phyloP scores from a whole-genome alignment of 192 early-diverging fungal species.

The Phycomyces blakesleeanus region DNA sequence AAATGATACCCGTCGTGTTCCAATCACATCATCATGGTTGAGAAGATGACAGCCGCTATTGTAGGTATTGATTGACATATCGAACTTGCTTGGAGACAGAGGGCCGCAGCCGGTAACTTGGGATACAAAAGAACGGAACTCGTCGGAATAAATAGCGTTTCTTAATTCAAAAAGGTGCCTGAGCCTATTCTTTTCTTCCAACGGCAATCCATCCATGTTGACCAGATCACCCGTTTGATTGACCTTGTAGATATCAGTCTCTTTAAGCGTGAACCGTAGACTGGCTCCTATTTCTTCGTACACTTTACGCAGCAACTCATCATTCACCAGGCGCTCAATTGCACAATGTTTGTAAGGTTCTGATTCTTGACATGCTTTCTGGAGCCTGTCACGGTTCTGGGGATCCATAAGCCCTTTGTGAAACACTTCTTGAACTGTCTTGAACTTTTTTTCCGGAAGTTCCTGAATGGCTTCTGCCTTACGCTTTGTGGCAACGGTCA shows the following conservation, averaged over 20 bases:
- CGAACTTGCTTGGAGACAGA: conserved; percentile 61
- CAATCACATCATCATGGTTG: conserved; percentile 80
- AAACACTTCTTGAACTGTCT: too few species aligned
- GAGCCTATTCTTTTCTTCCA: conserved; percentile 50
- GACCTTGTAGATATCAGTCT: conserved; percentile 78
- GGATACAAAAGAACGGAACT: conserved; percentile 66
- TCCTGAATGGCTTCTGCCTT: too few species aligned
- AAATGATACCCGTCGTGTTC: conserved; percentile 67
- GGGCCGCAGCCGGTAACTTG: conserved; percentile 66
- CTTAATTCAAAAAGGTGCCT: conserved; percentile 53
- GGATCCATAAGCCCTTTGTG: too few species aligned
- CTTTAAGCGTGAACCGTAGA: conserved; percentile 73
- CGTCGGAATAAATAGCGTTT: conserved; percentile 71
- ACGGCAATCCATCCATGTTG: conserved; percentile 71
- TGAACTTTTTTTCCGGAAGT: too few species aligned
- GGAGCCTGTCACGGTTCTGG: neutral
- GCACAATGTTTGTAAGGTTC: conserved; percentile 61
- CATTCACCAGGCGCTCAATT: conserved; percentile 56
- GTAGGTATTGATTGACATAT: conserved; percentile 75
- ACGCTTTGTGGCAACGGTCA: too few species aligned
- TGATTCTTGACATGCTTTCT: conserved; percentile 25
- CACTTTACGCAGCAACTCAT: conserved; percentile 57
- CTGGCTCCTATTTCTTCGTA: conserved; percentile 55
- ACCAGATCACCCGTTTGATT: conserved; percentile 78
- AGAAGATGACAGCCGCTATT: conserved; percentile 67